Conservation (phyloP, 306 rosid species). For the Myrica gale region DNA sequence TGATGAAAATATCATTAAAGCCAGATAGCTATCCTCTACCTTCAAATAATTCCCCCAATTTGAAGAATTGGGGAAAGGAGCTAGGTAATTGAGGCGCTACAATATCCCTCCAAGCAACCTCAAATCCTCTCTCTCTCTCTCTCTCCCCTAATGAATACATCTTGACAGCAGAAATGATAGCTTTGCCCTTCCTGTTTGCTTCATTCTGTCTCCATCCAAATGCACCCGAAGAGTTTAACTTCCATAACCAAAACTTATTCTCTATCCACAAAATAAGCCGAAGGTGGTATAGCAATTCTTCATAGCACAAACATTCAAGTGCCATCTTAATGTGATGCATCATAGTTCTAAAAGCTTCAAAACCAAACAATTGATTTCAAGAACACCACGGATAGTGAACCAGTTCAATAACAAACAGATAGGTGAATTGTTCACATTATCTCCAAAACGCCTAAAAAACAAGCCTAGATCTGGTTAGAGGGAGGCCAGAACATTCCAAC, state of each 20-base stretch:
- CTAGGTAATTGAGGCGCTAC: background rate
- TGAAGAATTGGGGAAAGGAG: background rate
- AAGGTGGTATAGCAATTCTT: background rate
- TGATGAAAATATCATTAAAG: background rate
- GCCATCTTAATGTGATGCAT: background rate
- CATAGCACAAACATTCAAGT: background rate
- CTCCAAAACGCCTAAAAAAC: background rate
- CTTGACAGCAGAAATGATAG: background rate
- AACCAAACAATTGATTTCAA: background rate
- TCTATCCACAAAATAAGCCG: background rate
- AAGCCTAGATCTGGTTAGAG: background rate
- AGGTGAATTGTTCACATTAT: background rate
- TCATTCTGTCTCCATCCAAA: background rate
- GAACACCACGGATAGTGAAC: background rate
- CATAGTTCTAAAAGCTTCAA: background rate
- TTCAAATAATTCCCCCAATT: background rate
- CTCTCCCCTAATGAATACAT: background rate
- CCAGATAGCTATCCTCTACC: background rate
- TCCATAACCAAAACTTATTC: background rate
- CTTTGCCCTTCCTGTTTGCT: background rate
- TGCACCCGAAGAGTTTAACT: background rate
- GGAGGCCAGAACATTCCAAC: background rate
- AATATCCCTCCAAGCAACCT: background rate
- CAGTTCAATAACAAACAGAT: background rate
- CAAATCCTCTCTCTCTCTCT: background rate